A percentile compares a stretch with the other conserved stretches of the same genome.
Conservation (phyloP, 2,329 filamentous ascomycete species). For the Exophiala sp. region DNA sequence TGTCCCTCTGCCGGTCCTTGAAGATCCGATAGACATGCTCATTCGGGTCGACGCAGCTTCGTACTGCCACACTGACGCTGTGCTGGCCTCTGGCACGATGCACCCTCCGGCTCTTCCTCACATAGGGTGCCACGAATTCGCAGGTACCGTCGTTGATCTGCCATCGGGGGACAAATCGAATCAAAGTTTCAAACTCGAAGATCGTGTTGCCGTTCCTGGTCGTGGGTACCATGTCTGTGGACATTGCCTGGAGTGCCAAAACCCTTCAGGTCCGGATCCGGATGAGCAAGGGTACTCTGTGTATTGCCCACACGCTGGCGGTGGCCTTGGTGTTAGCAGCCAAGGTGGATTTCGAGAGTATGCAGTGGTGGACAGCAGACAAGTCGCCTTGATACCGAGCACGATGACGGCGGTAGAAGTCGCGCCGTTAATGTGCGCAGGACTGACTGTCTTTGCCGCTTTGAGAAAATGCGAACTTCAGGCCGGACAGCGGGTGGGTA, state of each 20-base stretch:
- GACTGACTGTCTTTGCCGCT: slow-evolving; percentile 41
- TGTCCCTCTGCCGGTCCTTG: slow-evolving; percentile 10
- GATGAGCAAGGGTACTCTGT: slow-evolving; percentile 8
- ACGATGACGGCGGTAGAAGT: slow-evolving; percentile 36
- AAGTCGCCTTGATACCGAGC: slow-evolving; percentile 29
- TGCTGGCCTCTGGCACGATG: slow-evolving; percentile 37
- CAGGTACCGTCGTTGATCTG: slow-evolving; percentile 39
- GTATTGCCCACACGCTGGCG: slow-evolving; percentile 11
- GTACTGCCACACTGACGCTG: slow-evolving; percentile 44
- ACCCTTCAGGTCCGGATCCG: slow-evolving; percentile 25
- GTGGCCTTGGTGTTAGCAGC: slow-evolving; percentile 6
- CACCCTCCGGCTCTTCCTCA: slow-evolving; percentile 38
- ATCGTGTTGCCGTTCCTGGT: slow-evolving; percentile 8
- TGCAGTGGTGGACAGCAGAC: slow-evolving; percentile 25
- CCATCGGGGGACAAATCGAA: background rate
- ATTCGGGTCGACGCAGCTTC: slow-evolving; percentile 45
- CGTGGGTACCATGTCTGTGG: slow-evolving; percentile 10
- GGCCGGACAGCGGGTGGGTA: slow-evolving; percentile 32
- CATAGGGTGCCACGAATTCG: slow-evolving; percentile 45
- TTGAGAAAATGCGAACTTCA: slow-evolving; percentile 31
- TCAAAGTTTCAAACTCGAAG: slow-evolving; percentile 1
- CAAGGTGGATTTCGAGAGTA: slow-evolving; percentile 27
- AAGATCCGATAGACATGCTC: slow-evolving; percentile 38
- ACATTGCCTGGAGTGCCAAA: slow-evolving; percentile 28
- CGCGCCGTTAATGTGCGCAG: slow-evolving; percentile 43